Base-by-base conservation (phyloP, 305 asterid species). In the Vinca major region DNA sequence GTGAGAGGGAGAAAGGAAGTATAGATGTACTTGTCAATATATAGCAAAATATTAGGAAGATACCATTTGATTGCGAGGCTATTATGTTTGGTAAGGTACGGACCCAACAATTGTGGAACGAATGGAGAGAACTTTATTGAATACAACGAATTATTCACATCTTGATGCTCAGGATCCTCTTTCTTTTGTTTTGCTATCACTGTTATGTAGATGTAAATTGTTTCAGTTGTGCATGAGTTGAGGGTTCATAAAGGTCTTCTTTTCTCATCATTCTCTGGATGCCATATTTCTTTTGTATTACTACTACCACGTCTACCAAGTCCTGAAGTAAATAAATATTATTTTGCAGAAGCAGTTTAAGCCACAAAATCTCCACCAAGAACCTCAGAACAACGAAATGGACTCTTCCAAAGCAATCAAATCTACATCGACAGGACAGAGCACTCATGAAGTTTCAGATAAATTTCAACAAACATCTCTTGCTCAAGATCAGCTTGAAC, bases 281-380 rank as follows among this genome's bases (percentile, higher is more conserved):
- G 26, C 26, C 43, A 16, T n/a, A 21, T 51, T 66, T 60, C 21
- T 52, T 14, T 5, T 16, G 4, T 68, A 20, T 56, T 43, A 65
- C 65, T 56, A 47, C 17, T 2, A 10, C 13, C 17, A 68, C 19
- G 1, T 33, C 40, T 45, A 33, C 9, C 20, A 16, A 49, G 49
- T 60, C 47, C 61, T 49, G 44, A 70, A 60, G 33, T 33, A 3
- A 0, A 26, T n/a, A 7, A 10, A 21, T 63, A 50, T 67, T 26
- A 26, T 75, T 33, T 70, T 86, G 85, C 93, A 92, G 96, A 88
- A 89, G 81, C 95, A 89, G 67, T 83, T 89, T 74, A 83, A 78
- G 79, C 85, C 80, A 72, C 89, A 78, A 57, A 75, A 68, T 41
- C 56, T 57, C 65, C 77, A 74, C 58, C 80, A 73, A 82, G 85